Evolutionary conservation across 108 stramenopile species (phyloP).

Genomic region (Conticribra weissflogii): DNA sequence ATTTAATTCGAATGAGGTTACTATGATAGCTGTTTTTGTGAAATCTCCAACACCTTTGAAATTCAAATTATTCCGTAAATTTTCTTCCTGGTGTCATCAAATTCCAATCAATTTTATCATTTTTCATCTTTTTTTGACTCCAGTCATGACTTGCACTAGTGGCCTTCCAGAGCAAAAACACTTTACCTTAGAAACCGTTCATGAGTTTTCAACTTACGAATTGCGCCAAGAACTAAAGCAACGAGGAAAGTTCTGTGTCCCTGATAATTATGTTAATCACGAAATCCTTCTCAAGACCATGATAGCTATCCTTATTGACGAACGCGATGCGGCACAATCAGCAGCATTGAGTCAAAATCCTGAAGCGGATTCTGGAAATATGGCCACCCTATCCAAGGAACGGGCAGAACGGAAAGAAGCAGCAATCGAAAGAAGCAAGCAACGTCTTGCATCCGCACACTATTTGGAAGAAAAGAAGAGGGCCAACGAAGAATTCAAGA

Average conservation of each 20-base stretch:
- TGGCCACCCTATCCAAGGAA: neutral
- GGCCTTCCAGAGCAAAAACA: neutral
- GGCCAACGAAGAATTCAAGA: conserved; percentile 3
- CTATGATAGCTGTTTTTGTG: too few relatives aligned
- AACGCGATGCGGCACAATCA: too few relatives aligned
- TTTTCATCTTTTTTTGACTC: neutral
- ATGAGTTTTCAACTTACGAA: conserved; percentile 1
- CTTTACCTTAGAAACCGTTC: conserved; percentile 1
- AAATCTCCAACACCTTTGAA: too few relatives aligned
- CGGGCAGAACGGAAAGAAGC: neutral
- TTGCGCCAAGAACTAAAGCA: conserved; percentile 3
- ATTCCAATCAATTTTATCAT: too few relatives aligned
- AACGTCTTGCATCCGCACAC: neutral
- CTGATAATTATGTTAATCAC: conserved; percentile 3
- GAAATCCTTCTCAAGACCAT: neutral
- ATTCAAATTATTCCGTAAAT: too few relatives aligned
- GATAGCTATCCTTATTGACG: neutral
- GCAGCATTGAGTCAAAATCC: too few relatives aligned
- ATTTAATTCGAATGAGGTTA: too few relatives aligned
- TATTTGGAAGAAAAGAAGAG: conserved; percentile 2
- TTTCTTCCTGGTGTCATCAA: too few relatives aligned
- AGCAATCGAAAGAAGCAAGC: conserved; percentile 2
- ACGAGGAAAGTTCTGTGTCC: conserved; percentile 3
- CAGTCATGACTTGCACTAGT: neutral
- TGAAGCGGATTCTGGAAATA: neutral